Percentiles rank a stretch among this genome's conserved stretches.
Conservation (phyloP, 345 rosid genomes). For the Camelina neglecta region DNA sequence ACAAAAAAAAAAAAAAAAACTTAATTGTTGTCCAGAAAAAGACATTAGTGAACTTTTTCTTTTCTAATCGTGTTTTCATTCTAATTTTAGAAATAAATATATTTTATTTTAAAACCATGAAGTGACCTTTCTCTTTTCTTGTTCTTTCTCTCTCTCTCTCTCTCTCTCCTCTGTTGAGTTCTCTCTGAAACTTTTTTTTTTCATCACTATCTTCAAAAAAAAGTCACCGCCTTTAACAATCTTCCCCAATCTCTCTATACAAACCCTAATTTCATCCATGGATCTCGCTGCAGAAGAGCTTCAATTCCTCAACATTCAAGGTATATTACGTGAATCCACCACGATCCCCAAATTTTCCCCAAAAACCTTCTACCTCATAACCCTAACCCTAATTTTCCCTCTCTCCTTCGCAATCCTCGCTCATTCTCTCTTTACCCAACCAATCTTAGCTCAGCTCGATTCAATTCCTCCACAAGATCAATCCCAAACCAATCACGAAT, state of each 20-base stretch:
- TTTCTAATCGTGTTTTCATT: too few relatives aligned
- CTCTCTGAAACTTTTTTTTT: neutral
- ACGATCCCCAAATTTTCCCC: constrained; percentile 71
- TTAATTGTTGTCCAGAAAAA: too few relatives aligned
- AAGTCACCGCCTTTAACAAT: constrained; percentile 21
- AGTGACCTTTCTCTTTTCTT: neutral
- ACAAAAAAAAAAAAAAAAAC: too few relatives aligned
- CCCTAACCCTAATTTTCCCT: constrained; percentile 75
- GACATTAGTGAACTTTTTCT: too few relatives aligned
- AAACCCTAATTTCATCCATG: constrained; percentile 45
- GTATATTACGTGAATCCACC: constrained; percentile 61
- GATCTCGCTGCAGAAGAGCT: constrained; percentile 81
- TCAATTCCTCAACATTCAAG: constrained; percentile 59
- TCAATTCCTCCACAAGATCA: constrained; percentile 44
- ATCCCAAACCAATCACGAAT: constrained; percentile 59
- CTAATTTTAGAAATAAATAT: neutral
- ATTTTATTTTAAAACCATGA: neutral
- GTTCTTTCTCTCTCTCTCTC: neutral
- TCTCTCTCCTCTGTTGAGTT: too few relatives aligned
- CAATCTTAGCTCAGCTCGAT: constrained; percentile 56
- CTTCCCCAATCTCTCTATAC: neutral
- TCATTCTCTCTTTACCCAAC: constrained; percentile 84
- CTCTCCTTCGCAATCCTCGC: constrained; percentile 85
- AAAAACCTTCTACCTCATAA: constrained; percentile 63
- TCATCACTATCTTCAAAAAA: neutral